Percentiles rank a stretch among this genome's conserved stretches.
Conservation (phyloP, 257 asterid genomes). For the Catharanthus roseus region DNA sequence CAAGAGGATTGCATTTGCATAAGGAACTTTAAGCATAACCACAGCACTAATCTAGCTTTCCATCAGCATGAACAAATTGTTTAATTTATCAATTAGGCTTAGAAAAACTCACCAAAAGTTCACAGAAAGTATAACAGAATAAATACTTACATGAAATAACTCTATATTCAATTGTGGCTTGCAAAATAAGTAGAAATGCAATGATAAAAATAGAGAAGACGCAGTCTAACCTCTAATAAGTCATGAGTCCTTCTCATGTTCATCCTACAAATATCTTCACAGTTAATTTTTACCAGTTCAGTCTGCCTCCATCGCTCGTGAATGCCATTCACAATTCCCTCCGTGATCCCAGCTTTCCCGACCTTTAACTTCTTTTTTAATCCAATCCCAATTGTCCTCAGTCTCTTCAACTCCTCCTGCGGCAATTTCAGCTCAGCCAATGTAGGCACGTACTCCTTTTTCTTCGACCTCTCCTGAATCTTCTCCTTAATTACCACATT, state of each 20-base stretch:
- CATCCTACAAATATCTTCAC: slow-evolving; percentile 81
- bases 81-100: not conserved
- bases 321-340: slow-evolving; percentile 94
- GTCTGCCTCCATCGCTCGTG: slow-evolving; percentile 92
- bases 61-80: not conserved
- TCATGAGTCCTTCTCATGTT: slow-evolving; percentile 99
- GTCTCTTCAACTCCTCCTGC: slow-evolving; percentile 58
- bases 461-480: slow-evolving; percentile 63
- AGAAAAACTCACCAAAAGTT: not conserved
- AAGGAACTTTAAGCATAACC: too few relatives aligned
- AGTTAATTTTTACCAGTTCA: slow-evolving; percentile 71
- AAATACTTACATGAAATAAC: not conserved
- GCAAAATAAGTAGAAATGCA: not conserved
- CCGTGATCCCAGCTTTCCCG: slow-evolving; percentile 91
- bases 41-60: too few relatives aligned
- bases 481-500: slow-evolving; percentile 47
- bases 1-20: not conserved
- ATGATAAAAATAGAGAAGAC: not conserved
- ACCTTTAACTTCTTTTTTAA: slow-evolving; percentile 66
- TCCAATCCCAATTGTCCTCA: slow-evolving; percentile 57
- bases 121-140: not conserved
- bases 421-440: slow-evolving; percentile 82
- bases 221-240: slow-evolving; percentile 60
- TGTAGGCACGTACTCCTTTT: slow-evolving; percentile 47
- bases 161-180: not conserved